Evolutionary conservation across 2,329 filamentous ascomycete genomes (phyloP), one percentile per base, ranked within the genome.

Genomic region (Pseudogymnoascus sp.): DNA sequence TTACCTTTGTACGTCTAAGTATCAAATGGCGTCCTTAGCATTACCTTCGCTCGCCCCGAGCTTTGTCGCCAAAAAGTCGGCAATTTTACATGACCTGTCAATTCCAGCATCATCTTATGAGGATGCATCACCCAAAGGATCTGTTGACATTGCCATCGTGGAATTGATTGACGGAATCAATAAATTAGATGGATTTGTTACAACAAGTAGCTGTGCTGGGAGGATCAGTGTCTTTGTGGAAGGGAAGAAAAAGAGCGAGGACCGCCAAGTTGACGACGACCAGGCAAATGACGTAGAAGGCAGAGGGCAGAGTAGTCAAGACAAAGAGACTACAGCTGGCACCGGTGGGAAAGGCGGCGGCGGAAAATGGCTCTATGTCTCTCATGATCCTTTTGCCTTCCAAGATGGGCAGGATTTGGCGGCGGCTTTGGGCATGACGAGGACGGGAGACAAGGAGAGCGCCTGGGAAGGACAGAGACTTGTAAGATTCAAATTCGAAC

Each of bases 151-250:
- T 59, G 88, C 86, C 0, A 92, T 97, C 68, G 83, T 87, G 56
- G 81, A 86, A 21, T 79, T 97, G 62, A 92, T 97, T 65, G 81
- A 82, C 61, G 85, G 89, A 68, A 88, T 97, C 73, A 97, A 97
- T 75, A 74, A 70, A 1, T 72, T 88, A 5, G 82, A 86, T 1
- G 91, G 90, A 1, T 83, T 93, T 42, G 91, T 96, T 35, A 97
- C 93, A 1, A 97, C 93, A 2, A 96, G 92, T 76, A 96, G 92
- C 75, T 97, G 93, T 74, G 90, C 91, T 1, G 93, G 93, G 0
- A 81, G 93, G 61, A 84, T 96, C 56, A 93, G 89, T 67, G 89
- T 97, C 3, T 97, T 96, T 71, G 79, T 96, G 0, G 93, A 97
- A 76, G 93, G 93, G 0, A 78, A 78, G 50, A 88, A 85, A 60